A percentile compares a stretch with the other conserved stretches of the same genome.
These are phyloP conservation scores for Camillea tinctor DNA, from an alignment of 2,329 filamentous ascomycete genomes.

Conservation along the genomic window DNA sequence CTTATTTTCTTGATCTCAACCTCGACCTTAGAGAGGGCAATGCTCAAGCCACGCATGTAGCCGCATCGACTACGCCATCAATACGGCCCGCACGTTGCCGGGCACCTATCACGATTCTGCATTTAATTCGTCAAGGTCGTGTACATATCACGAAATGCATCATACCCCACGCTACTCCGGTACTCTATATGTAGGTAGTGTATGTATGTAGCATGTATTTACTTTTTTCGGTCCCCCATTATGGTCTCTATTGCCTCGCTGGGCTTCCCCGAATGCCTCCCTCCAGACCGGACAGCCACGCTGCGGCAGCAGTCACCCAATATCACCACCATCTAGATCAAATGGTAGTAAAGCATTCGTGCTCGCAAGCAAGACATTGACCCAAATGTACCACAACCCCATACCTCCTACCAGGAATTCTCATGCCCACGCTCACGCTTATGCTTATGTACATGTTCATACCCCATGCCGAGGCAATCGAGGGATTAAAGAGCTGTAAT, in stretches of 20 bases:
- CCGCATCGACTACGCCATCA: not conserved
- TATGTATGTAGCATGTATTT: too few relatives aligned
- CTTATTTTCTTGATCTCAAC: not conserved
- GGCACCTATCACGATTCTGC: not conserved
- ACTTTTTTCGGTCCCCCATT: not conserved
- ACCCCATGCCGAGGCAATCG: not conserved
- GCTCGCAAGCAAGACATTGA: not conserved
- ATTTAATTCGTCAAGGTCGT: not conserved
- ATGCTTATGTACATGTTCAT: too few relatives aligned
- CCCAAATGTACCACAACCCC: not conserved
- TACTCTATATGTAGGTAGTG: too few relatives aligned
- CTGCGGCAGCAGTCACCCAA: not conserved
- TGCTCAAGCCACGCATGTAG: not conserved
- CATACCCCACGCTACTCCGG: not conserved
- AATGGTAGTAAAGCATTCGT: not conserved
- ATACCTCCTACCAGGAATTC: not conserved
- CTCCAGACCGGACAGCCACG: not conserved
- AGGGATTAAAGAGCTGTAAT: not conserved
- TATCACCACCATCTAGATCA: not conserved
- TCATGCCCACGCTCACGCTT: too few relatives aligned
- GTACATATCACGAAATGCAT: not conserved
- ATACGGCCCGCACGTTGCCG: not conserved
- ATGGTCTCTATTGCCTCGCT: not conserved
- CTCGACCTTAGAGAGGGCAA: not conserved
- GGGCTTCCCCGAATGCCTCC: not conserved